These are phyloP conservation scores for Dispira simplex DNA, from an alignment of 192 early-diverging fungal genomes.

Conservation along the genomic window DNA sequence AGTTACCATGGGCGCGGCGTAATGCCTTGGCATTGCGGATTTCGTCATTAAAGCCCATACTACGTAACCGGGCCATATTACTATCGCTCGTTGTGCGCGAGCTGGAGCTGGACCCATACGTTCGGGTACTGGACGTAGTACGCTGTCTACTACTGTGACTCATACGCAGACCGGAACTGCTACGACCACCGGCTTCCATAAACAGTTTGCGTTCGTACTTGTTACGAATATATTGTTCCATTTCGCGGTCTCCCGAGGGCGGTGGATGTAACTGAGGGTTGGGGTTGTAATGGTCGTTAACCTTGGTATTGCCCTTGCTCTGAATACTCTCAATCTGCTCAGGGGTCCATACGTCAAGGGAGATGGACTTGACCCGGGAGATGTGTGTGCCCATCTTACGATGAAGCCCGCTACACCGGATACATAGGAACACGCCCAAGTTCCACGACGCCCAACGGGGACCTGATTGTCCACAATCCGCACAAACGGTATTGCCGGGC, in stretches of 20 bases:
- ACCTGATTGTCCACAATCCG: conserved; percentile 66
- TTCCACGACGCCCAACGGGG: conserved; percentile 83
- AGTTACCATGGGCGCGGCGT: conserved; percentile 49
- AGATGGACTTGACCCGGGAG: conserved; percentile 79
- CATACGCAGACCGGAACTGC: conserved; percentile 3
- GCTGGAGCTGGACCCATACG: conserved; percentile 9
- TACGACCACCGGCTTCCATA: conserved; percentile 27
- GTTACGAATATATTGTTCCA: conserved; percentile 79
- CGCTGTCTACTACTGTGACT: conserved; percentile 13
- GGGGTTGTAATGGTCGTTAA: conserved; percentile 54
- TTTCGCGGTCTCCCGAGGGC: conserved; percentile 54
- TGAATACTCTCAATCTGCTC: conserved; percentile 57
- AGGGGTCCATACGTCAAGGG: conserved; percentile 77
- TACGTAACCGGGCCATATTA: conserved; percentile 39
- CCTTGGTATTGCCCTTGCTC: conserved; percentile 42
- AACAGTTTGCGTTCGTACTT: conserved; percentile 74
- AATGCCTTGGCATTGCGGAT: conserved; percentile 50
- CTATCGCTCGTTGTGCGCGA: conserved; percentile 26
- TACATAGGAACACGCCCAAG: conserved; percentile 86
- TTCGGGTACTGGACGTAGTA: conserved; percentile 12
- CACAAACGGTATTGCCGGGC: conserved; percentile 52
- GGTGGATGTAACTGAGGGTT: conserved; percentile 45
- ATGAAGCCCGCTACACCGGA: conserved; percentile 72
- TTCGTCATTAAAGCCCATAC: conserved; percentile 61
- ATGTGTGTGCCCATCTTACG: conserved; percentile 81